Conservation (phyloP, 2,329 filamentous ascomycete genomes). For the Botryotinia narcissicola region DNA sequence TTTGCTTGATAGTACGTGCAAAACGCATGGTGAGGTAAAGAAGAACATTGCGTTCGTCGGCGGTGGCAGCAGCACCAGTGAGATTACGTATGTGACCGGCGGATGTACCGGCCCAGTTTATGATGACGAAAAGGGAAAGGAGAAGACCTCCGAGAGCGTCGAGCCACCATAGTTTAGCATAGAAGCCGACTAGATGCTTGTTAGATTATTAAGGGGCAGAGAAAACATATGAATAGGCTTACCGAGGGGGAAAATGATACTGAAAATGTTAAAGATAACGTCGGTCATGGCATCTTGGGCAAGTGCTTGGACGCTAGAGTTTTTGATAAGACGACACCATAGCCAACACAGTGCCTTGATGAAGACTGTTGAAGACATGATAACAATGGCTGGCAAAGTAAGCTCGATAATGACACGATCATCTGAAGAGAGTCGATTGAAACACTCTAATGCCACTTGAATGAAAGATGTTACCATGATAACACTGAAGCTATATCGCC, state of each 20-base stretch:
- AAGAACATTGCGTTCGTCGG: constrained; percentile 53
- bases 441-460: constrained; percentile 60
- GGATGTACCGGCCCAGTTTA: constrained; percentile 64
- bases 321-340: constrained; percentile 58
- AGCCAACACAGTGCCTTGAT: constrained; percentile 61
- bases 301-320: constrained; percentile 61
- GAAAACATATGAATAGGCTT: constrained; percentile 14
- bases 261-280: constrained; percentile 63
- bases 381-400: constrained; percentile 52
- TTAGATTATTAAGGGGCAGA: constrained; percentile 1
- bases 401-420: constrained; percentile 50
- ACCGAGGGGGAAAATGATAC: constrained; percentile 57
- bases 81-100: constrained; percentile 58
- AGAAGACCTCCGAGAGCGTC: constrained; percentile 60
- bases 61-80: constrained; percentile 55
- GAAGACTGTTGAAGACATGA: constrained; percentile 56
- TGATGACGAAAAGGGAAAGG: constrained; percentile 65
- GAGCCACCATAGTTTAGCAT: constrained; percentile 63
- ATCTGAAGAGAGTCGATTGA: constrained; percentile 52
- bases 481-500: constrained; percentile 48
- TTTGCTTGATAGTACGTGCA: constrained; percentile 51
- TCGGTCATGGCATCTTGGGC: constrained; percentile 64
- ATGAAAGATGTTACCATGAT: constrained; percentile 63
- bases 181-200: constrained; percentile 49
- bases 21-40: constrained; percentile 60